phyloP scores from a whole-genome alignment of 1,139 yeast genomes.

The Saccharomyces pastorianus region DNA sequence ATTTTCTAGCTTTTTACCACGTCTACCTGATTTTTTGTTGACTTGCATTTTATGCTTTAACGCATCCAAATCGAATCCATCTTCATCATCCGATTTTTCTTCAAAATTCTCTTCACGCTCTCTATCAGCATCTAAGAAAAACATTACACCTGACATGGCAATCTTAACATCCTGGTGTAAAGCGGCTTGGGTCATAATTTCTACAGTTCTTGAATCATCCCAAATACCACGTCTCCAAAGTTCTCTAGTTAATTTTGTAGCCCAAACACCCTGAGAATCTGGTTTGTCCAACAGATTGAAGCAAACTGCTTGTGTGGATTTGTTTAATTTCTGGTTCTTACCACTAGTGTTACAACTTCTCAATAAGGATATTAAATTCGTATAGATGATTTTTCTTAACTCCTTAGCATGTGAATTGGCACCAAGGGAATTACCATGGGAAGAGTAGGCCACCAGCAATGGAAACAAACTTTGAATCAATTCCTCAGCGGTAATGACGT shows the following conservation, averaged over 20 bases:
- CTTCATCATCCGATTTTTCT: slow-evolving; percentile 65
- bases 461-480: slow-evolving; percentile 87
- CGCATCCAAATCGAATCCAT: slow-evolving; percentile 57
- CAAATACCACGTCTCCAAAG: slow-evolving; percentile 96
- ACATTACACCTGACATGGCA: slow-evolving; percentile 79
- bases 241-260: slow-evolving; percentile 88
- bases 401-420: slow-evolving; percentile 64
- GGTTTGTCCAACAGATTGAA: slow-evolving; percentile 76
- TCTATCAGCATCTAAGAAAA: slow-evolving; percentile 89
- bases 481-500: slow-evolving; percentile 65
- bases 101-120: slow-evolving; percentile 84
- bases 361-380: slow-evolving; percentile 65
- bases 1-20: slow-evolving; percentile 66
- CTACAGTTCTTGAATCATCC: slow-evolving; percentile 95
- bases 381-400: slow-evolving; percentile 73
- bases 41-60: slow-evolving; percentile 74
- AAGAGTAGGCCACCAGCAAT: slow-evolving; percentile 46
- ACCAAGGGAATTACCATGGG: slow-evolving; percentile 41
- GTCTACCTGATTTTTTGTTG: slow-evolving; percentile 73
- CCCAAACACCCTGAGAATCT: slow-evolving; percentile 86
- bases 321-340: slow-evolving; percentile 71
- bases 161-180: slow-evolving; percentile 79
- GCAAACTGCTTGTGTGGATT: slow-evolving; percentile 83
- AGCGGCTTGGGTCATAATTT: slow-evolving; percentile 93
- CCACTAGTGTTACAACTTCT: slow-evolving; percentile 79